Conservation (phyloP, 2,329 filamentous ascomycete species). For the Hymenoscyphus scutula region DNA sequence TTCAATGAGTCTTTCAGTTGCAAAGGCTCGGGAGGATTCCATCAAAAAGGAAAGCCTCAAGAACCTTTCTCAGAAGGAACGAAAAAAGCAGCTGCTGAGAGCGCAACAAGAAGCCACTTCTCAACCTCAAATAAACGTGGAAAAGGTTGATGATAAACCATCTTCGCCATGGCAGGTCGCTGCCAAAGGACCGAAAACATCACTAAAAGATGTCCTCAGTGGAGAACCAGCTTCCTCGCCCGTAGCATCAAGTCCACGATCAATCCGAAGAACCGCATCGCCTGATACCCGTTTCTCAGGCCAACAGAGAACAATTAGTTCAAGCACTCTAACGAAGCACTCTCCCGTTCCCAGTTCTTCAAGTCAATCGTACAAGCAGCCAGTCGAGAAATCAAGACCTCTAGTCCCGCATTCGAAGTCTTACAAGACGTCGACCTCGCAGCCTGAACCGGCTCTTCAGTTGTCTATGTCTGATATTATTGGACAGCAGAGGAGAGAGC, state of each 20-base stretch:
- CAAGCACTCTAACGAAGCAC: slow-evolving; percentile 18
- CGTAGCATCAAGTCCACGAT: slow-evolving; percentile 36
- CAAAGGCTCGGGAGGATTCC: slow-evolving; percentile 40
- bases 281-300: slow-evolving; percentile 63
- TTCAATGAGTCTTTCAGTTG: slow-evolving; percentile 52
- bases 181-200: slow-evolving; percentile 46
- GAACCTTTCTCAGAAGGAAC: slow-evolving; percentile 88
- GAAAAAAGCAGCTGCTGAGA: slow-evolving; percentile 75
- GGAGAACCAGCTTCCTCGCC: slow-evolving; percentile 32
- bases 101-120: slow-evolving; percentile 40
- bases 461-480: slow-evolving; percentile 87
- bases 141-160: slow-evolving; percentile 40
- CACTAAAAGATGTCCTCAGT: slow-evolving; percentile 50
- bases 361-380: slow-evolving; percentile 13
- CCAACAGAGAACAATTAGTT: slow-evolving; percentile 40
- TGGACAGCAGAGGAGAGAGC: slow-evolving; percentile 79
- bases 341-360: slow-evolving; percentile 19
- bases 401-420: slow-evolving; percentile 59
- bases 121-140: slow-evolving; percentile 46
- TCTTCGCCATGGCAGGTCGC: slow-evolving; percentile 66
- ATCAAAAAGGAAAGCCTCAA: slow-evolving; percentile 40
- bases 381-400: slow-evolving; percentile 36
- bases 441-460: slow-evolving; percentile 62
- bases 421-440: slow-evolving; percentile 56
- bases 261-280: slow-evolving; percentile 51